Evolutionary conservation across 1,284 basidiomycete genomes (phyloP), one percentile per base, ranked within the genome.

Genomic region (Sanghuangporus baumii): DNA sequence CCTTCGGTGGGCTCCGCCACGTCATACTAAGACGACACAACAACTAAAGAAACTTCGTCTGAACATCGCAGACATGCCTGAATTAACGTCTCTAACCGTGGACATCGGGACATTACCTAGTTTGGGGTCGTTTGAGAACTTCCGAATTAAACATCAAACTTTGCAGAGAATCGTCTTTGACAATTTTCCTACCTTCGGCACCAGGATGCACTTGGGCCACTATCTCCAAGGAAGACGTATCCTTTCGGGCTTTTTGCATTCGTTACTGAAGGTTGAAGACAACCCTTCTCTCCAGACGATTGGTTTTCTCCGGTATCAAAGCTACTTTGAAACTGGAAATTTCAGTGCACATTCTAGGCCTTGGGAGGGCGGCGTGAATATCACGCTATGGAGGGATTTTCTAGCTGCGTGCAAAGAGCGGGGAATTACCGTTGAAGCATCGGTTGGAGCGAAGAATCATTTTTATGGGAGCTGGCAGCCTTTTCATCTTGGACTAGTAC

Each of bases 391-490:
- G 63, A 38, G 40, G 26, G 36, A 40, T 12, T 64, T 59, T 36
- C 50, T 61, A 7, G 41, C 38, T 2, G 9, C 23, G 41, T 61
- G 59, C 37, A 55, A 43, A n/a, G 26, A 50, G 8, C 52, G 59
- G 26, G 55, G 47, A 3, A 43, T 64, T 14, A 46, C 51, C 37
- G 18, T 64, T 7, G 59, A 61, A 34, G 63, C 63, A 12, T 60
- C 63, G 6, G 52, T 64, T 8, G 63, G 63, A 7, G 47, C 55
- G 18, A 55, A 57, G n/a, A 59, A 57, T 31, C 63, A 64, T 57
- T 56, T 56, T 11, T 37, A 14, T 36, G 52, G 41, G n/a, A 41
- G 26, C 20, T 64, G 63, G 63, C 55, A 58, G 23, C 63, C 59
- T 4, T 61, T 64, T 37, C 52, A 57, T 23, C 26, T 61, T 36